Evolutionary conservation across 1,284 basidiomycete species (phyloP), one percentile per base, ranked within the genome.

Genomic region (Pulveroboletus sp.): DNA sequence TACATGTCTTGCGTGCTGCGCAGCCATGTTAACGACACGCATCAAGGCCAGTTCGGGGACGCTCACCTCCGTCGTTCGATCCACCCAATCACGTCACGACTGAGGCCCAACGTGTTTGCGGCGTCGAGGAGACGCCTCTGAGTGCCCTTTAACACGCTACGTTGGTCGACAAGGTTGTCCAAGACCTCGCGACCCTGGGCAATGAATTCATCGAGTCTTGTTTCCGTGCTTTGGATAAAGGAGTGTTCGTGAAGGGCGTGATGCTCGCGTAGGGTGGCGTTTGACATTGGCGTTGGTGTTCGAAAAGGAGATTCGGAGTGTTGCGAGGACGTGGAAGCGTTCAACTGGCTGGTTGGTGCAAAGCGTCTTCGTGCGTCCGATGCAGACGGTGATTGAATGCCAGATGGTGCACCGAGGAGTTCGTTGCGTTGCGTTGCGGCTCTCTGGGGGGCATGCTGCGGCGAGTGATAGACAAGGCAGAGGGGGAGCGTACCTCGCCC

Each of bases 1-100:
- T 92, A 95, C 78, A 89, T 92, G 69, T 98, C 95, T 72, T 96
- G 94, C 39, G 88, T 92, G 71, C 93, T 95, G 69, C 20, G 29
- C 49, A 57, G 64, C 12, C 29, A 54, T 28, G 64, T 62, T 44
- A 73, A 43, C 18, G 20, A 45, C 39, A 26, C 25, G n/a, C 12
- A 20, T 28, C 29, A 20, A 24, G 44, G 39, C 8, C 20, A 28
- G 17, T 2, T n/a, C 24, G 17, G 33, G 15, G 49, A 47, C 18
- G 17, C 55, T 50, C 51, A 93, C 88, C 92, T 96, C 72, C 95
- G 80, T 63, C 87, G 82, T 71, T 98, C 96, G 63, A 98, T 94
- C 92, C 94, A 98, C 3, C 91, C 86, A 72, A 98, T 97, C 25
- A 96, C 94, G 71, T 96, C 85, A 61, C 94, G 81, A 71, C 93